Percentiles rank a stretch among this genome's conserved stretches.
Conservation (phyloP, 2,329 filamentous ascomycete genomes). For the Penicillium crustosum region DNA sequence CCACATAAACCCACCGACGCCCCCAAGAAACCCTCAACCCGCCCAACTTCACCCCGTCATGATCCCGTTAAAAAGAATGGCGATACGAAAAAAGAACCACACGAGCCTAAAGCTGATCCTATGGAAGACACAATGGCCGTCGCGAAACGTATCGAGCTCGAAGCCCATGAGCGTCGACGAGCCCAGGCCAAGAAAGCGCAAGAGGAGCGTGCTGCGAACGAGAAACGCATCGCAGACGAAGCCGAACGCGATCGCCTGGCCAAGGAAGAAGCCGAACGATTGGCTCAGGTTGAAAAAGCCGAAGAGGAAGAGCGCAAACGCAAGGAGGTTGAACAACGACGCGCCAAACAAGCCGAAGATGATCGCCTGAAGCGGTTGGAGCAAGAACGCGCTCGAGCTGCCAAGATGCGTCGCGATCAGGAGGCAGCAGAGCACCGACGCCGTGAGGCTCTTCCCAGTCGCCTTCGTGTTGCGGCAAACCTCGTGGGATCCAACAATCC, state of each 20-base stretch:
- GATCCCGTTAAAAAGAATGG: conserved; percentile 15
- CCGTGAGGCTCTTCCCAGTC: conserved; percentile 47
- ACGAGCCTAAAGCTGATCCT: conserved; percentile 28
- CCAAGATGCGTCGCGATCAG: conserved; percentile 46
- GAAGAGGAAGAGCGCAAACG: conserved; percentile 46
- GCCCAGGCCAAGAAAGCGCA: conserved; percentile 31
- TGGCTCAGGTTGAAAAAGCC: conserved; percentile 40
- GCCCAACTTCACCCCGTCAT: conserved; percentile 13
- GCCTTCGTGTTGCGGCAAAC: conserved; percentile 47
- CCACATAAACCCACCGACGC: conserved; percentile 13
- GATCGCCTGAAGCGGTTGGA: conserved; percentile 46
- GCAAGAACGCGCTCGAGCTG: conserved; percentile 44
- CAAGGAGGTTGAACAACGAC: conserved; percentile 45
- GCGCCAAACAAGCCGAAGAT: conserved; percentile 47
- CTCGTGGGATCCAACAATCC: conserved; percentile 46
- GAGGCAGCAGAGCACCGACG: conserved; percentile 49
- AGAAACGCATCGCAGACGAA: conserved; percentile 30
- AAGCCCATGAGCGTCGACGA: conserved; percentile 28
- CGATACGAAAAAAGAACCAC: conserved; percentile 36
- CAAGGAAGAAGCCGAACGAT: conserved; percentile 39
- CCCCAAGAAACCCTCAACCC: conserved; percentile 13
- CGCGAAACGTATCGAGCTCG: conserved; percentile 30
- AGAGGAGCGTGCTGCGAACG: conserved; percentile 33
- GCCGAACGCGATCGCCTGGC: conserved; percentile 32
- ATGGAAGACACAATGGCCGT: conserved; percentile 35